phyloP scores from a whole-genome alignment of 306 rosid species.

The Vigna angularis region DNA sequence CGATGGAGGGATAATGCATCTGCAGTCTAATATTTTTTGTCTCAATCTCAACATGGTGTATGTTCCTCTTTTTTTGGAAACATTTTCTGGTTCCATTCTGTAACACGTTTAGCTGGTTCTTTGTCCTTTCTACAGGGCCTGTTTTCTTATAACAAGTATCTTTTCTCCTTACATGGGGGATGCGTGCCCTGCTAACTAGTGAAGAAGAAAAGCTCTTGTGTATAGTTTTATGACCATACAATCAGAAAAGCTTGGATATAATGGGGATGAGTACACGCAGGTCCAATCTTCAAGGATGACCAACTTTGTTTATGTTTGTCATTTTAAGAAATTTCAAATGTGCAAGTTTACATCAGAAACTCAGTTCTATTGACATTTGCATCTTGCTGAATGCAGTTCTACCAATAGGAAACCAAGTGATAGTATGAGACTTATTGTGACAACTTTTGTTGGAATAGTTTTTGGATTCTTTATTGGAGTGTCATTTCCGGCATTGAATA shows the following conservation, averaged over 20 bases:
- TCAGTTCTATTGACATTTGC: constrained; percentile 38
- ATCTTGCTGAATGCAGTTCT: constrained; percentile 66
- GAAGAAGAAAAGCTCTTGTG: constrained; percentile 63
- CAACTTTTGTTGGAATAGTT: constrained; percentile 83
- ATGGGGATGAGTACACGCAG: constrained; percentile 91
- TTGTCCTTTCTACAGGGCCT: constrained; percentile 53
- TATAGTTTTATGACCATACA: constrained; percentile 52
- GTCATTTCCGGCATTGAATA: constrained; percentile 80
- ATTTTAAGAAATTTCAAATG: constrained; percentile 7
- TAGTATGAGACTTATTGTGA: constrained; percentile 78
- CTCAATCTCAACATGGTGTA: not conserved
- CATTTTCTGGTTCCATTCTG: constrained; percentile 41
- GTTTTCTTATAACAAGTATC: constrained; percentile 43
- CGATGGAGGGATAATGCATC: not conserved
- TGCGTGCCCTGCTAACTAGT: constrained; percentile 42
- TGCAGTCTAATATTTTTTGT: constrained; percentile 11
- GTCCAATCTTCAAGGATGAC: constrained; percentile 48
- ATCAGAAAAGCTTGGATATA: constrained; percentile 59
- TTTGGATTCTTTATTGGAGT: constrained; percentile 90
- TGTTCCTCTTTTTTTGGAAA: constrained; percentile 21
- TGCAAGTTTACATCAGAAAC: constrained; percentile 31
- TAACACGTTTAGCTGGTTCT: constrained; percentile 43
- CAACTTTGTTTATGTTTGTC: constrained; percentile 35
- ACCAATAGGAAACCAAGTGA: constrained; percentile 81
- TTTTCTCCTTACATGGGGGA: constrained; percentile 44